These are phyloP conservation scores for Acanthamoeba castellanii DNA, from an alignment of 208 protist species.

Conservation along the genomic window DNA sequence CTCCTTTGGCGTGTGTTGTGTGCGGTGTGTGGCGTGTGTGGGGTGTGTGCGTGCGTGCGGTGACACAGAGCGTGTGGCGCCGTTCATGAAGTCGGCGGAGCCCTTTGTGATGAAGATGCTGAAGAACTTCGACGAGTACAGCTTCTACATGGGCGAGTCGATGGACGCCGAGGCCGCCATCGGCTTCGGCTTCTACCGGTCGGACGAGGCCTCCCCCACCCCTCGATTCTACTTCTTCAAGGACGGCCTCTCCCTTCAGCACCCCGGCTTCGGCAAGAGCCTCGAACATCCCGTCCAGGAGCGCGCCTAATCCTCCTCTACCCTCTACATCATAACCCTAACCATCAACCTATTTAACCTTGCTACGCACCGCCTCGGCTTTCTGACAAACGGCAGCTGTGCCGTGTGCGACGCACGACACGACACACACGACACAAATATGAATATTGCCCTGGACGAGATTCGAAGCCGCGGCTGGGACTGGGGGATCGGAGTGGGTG, in stretches of 20 bases:
- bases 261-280: conserved; percentile 76
- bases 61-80: conserved; percentile 7
- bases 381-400: too few relatives aligned
- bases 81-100: conserved; percentile 70
- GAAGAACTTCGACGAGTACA: conserved; percentile 73
- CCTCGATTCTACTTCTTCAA: conserved; percentile 75
- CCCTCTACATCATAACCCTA: too few relatives aligned
- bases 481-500: neutral
- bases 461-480: neutral
- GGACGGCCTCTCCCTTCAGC: conserved; percentile 64
- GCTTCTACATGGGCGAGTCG: conserved; percentile 75
- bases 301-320: neutral
- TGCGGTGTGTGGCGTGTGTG: too few relatives aligned
- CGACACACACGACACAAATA: too few relatives aligned
- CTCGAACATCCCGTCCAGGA: conserved; percentile 59
- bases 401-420: too few relatives aligned
- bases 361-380: too few relatives aligned
- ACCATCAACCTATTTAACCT: too few relatives aligned
- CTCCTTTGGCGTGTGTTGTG: neutral
- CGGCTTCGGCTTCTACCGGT: conserved; percentile 69
- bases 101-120: conserved; percentile 72
- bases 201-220: conserved; percentile 13
- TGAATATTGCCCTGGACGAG: neutral
- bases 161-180: conserved; percentile 75
- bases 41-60: neutral